Evolutionary conservation across 1,139 yeast genomes (phyloP), one percentile per base, ranked within the genome.

Genomic region (Pichia sp.): DNA sequence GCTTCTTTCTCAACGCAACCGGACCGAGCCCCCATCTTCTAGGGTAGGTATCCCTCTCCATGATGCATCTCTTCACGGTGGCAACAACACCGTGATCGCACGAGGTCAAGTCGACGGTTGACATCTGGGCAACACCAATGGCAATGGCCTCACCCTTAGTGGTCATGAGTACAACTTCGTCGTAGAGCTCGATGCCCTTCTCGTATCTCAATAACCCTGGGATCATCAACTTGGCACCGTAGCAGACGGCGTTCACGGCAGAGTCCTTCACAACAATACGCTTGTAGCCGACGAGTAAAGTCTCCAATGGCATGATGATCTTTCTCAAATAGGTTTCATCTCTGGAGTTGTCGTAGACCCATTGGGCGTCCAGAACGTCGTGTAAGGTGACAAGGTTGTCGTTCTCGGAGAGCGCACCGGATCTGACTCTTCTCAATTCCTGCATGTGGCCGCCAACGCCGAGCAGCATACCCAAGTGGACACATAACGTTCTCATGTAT

Each of bases 381-480:
- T 93, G 99, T 67, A 93, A 79, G 59, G 99, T 91, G 56, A 93
- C 97, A 78, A 93, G 76, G 71, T 86, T 86, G 68, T 93, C 98
- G 65, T 78, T 79, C 75, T 93, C 99, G 66, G 85, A 79, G 69
- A 93, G 71, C 56, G 98, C 98, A 69, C 99, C 99, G 43, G 96
- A 88, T 75, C 99, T 86, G 59, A 93, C 99, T 79, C 99, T 91
- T 76, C 99, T 90, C 66, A 93, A 85, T 75, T 93, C 99, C 80
- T 93, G 99, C 99, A 93, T 93, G 75, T 93, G 99, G 63, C 98
- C 99, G 71, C 99, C 99, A 64, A 90, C 98, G 65, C 98, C 97
- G 62, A 93, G 79, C 57, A 93, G 79, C 96, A 93, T 91, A 76
- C 99, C 99, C 67, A 93, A 78, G 73, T 93, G 99, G 57, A 93